Evolutionary conservation across 2,329 filamentous ascomycete genomes (phyloP), one percentile per base, ranked within the genome.

Genomic region (Thelonectria blattea): DNA sequence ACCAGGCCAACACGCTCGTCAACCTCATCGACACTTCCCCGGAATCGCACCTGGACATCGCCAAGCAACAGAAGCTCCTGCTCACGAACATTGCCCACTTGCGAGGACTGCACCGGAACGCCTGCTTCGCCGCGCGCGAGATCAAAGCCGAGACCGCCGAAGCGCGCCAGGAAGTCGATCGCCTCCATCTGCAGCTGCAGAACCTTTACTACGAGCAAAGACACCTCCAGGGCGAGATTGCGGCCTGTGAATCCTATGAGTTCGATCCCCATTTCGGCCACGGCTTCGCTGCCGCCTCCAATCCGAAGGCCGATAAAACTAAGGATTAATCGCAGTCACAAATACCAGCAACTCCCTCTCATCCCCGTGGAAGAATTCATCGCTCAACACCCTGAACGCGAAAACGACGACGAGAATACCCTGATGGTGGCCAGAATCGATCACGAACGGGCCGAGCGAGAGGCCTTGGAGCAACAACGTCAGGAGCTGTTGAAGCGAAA

Each of bases 151-250:
- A 87, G 68, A 98, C 95, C 1, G 90, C 92, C 30, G 92, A 97
- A 75, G 91, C 91, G 50, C 88, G 93, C 50, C 91, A 94, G 70
- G 92, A 97, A 77, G 92, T 98, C 65, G 95, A 99, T 74, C 87
- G 89, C 51, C 82, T 99, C 62, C 93, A 98, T 74, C 83, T 99
- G 39, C 91, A 96, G 72, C 83, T 99, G 56, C 94, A 98, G 77
- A 99, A 99, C 72, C 80, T 99, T 8, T 96, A 95, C 75, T 99
- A 99, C 73, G 94, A 99, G 76, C 93, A 98, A 79, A 84, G 92
- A 56, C 93, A 97, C 76, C 80, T 99, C 56, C 88, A 91, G 65
- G 91, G 91, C 50, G 95, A 99, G 78, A 98, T 99, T 62, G 82
- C 86, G 1, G 92, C 91, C 9, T 98, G 95, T 75, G 91, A 97